Conservation (phyloP, 495 filamentous ascomycete genomes). For the Filosporella fistucella region DNA sequence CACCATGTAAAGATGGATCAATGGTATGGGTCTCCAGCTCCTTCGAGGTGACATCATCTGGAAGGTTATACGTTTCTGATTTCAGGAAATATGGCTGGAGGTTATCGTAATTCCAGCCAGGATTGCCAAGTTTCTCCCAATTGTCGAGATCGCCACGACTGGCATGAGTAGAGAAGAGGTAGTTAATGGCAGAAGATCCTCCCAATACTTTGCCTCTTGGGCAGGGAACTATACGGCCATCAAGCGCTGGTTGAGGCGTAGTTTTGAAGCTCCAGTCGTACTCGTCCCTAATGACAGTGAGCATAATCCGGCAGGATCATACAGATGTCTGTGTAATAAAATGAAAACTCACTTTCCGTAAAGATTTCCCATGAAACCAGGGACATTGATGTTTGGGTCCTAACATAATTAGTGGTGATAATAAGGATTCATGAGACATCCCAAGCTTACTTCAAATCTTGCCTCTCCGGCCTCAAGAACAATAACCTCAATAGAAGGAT, state of each 20-base stretch:
- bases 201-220: conserved; percentile 26
- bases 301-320: too few relatives aligned
- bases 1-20: conserved; percentile 28
- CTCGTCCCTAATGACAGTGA: too few relatives aligned
- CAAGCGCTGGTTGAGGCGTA: conserved; percentile 36
- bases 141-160: conserved; percentile 13
- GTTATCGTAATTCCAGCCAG: not conserved
- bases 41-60: conserved; percentile 25
- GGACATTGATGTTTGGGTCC: conserved; percentile 38
- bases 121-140: conserved; percentile 3
- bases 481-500: not conserved
- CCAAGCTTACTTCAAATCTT: conserved; percentile 26
- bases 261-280: conserved; percentile 50
- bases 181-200: conserved; percentile 52
- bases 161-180: conserved; percentile 39
- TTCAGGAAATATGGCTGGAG: conserved; percentile 21
- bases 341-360: conserved; percentile 11
- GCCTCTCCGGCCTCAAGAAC: conserved; percentile 52
- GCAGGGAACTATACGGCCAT: conserved; percentile 4
- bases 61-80: conserved; percentile 31
- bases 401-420: too few relatives aligned
- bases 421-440: not conserved
- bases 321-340: too few relatives aligned
- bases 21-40: conserved; percentile 29
- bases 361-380: conserved; percentile 37